Conservation (phyloP, 1,284 basidiomycete genomes). For the Tylopilus orsonianus region DNA sequence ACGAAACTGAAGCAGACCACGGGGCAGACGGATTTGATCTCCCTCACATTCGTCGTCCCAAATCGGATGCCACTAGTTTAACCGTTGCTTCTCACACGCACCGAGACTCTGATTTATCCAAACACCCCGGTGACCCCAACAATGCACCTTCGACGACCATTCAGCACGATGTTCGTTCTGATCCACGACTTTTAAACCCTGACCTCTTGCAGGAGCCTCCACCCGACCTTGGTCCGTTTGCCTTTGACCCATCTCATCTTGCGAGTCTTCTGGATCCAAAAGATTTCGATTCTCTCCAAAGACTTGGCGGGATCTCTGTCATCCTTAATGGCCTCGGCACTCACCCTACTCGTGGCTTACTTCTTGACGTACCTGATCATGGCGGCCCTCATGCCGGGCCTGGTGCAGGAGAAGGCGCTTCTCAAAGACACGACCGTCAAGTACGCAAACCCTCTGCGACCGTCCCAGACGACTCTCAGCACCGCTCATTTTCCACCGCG, state of each 20-base stretch:
- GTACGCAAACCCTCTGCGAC: not conserved
- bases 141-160: constrained; percentile 1
- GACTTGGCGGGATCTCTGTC: constrained; percentile 73
- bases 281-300: constrained; percentile 63
- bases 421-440: constrained; percentile 42
- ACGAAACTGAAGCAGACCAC: constrained; percentile 38
- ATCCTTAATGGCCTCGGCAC: constrained; percentile 79
- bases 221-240: constrained; percentile 72
- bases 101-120: constrained; percentile 32
- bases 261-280: constrained; percentile 92
- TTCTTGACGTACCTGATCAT: not conserved
- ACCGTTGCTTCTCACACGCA: constrained; percentile 39
- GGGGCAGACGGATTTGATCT: constrained; percentile 8
- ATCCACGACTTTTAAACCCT: constrained; percentile 17
- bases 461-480: constrained; percentile 37
- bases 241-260: constrained; percentile 72
- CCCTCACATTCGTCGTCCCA: constrained; percentile 35
- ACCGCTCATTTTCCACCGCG: constrained; percentile 33
- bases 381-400: constrained; percentile 14
- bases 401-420: constrained; percentile 39
- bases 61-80: constrained; percentile 40
- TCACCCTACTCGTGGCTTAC: constrained; percentile 56
- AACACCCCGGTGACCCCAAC: constrained; percentile 15
- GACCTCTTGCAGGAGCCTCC: constrained; percentile 55
- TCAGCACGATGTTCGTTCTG: constrained; percentile 2